Base-by-base conservation (phyloP, 2,329 filamentous ascomycete genomes). In the Huntiella bhutanensis region DNA sequence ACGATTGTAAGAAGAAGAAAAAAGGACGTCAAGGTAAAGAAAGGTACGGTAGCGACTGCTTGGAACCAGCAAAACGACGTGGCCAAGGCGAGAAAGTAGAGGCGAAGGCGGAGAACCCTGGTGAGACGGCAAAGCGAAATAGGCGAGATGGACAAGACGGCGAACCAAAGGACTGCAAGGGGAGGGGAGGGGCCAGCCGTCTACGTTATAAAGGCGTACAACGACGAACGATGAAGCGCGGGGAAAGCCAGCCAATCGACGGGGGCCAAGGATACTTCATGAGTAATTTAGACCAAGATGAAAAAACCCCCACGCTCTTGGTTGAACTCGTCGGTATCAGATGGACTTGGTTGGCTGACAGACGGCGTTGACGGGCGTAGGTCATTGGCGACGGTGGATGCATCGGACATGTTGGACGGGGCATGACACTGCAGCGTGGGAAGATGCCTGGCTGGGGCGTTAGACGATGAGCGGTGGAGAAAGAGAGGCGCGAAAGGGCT, bases 41-140 rank as follows among this genome's bases (percentile, higher is more conserved):
- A 28, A 28, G 22, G 22, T 40, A 12, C 22, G 15, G 38, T 22
- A 40, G 38, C 22, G n/a, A 16, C 38, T 40, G n/a, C 22, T 19
- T 22, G 11, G 15, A 40, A 16, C 22, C 22, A 40, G 15, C 38
- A 17, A 37, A 22, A 22, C 38, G 15, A 10, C 43, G 28, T 16
- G 19, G 33, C n/a, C 13, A 44, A 32, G 32, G 34, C n/a, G 41
- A 34, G 35, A 45, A 13, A 22, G 44, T 36, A 41, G 36, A 50
- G 34, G 41, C 22, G 37, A 47, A 6, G 33, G 37, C 37, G n/a
- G 8, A 37, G 15, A 40, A 40, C 15, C 11, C 11, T 40, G 17
- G 17, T 40, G 22, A 19, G 11, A 16, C 38, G 38, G 33, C 12
- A 28, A 42, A 8, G 11, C 28, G 28, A 43, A 34, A 43, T 13